Evolutionary conservation across 345 rosid species (phyloP).

Genomic region (Aquilaria yunnanensis): DNA sequence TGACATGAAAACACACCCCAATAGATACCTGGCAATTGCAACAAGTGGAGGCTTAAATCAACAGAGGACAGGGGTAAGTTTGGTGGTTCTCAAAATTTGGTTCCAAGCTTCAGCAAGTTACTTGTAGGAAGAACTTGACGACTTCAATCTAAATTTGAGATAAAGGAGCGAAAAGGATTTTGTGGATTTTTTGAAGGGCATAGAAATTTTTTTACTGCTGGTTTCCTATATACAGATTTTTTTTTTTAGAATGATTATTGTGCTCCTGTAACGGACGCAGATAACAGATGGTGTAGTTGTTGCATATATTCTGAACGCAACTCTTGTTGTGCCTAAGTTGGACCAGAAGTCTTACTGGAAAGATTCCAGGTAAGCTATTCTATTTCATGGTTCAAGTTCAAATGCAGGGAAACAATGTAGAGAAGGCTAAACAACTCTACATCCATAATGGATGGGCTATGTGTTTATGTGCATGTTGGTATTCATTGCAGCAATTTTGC

Average conservation of each 20-base stretch:
- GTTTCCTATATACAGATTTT: not conserved
- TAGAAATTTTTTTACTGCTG: not conserved
- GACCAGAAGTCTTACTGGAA: conserved; percentile 92
- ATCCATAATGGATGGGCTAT: not conserved
- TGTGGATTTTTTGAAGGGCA: not conserved
- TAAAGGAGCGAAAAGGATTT: not conserved
- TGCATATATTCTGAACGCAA: conserved; percentile 88
- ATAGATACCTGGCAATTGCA: conserved; percentile 70
- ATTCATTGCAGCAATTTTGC: conserved; percentile 62
- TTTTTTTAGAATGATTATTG: conserved; percentile 4
- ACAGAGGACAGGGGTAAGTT: conserved; percentile 86
- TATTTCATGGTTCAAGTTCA: conserved; percentile 1
- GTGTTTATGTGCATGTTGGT: conserved; percentile 14
- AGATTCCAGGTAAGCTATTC: conserved; percentile 56
- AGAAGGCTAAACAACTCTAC: not conserved
- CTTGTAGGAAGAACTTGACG: conserved; percentile 2
- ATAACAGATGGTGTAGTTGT: conserved; percentile 88
- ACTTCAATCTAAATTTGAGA: not conserved
- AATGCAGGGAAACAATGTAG: conserved; percentile 2
- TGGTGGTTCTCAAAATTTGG: not conserved
- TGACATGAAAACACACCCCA: conserved; percentile 38
- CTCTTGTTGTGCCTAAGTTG: conserved; percentile 81
- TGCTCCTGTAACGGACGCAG: conserved; percentile 28
- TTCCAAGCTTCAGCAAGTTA: not conserved
- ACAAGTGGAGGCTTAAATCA: conserved; percentile 97